Base-by-base conservation (phyloP, 768 basidiomycete genomes). In the Kwoniella mangroviensis region DNA sequence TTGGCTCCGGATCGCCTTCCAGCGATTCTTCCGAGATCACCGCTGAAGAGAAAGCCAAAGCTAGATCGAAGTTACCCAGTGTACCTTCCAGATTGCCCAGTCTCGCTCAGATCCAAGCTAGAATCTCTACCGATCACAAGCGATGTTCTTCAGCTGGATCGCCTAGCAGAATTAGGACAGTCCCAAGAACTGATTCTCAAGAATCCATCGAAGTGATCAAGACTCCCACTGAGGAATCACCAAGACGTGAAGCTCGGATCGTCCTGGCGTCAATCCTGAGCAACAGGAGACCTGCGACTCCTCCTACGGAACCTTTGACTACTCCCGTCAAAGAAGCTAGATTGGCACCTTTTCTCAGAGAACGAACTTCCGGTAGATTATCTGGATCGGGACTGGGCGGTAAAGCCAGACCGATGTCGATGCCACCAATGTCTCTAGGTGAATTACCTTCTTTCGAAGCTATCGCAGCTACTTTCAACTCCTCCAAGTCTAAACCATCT, bases 71-170 rank as follows among this genome's bases (percentile, higher is more conserved):
- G 21, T 24, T 59, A n/a, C 42, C 61, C 19, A 56, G 54, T 21
- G 26, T 62, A 1, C 56, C 72, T 24, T 70, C 74, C 4, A 65
- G 62, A 26, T 68, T 80, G 26, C 79, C 79, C 5, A 72, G 70
- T 54, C 69, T 80, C 2, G 72, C 71, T 49, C 75, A 80, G 69
- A 78, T 80, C 52, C 79, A 80, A 52, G 77, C 76, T 9, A 70
- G 71, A 66, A 69, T 80, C 34, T 66, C 66, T 21, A 70, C 63
- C 24, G 68, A 24, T 22, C 76, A 61, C 26, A 70, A 75, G 34
- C 59, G 77, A 55, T 41, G 34, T 40, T 55, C 68, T 9, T 74
- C 73, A 19, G 67, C 64, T 41, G 73, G 66, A 17, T 64, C 72
- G 0, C 67, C 73, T 21, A 55, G 15, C 43, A 49, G 51, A 24